Percentiles rank a stretch among this genome's conserved stretches.
phyloP scores from a whole-genome alignment of 805 yeast genomes.

The Ogataea philodendri region DNA sequence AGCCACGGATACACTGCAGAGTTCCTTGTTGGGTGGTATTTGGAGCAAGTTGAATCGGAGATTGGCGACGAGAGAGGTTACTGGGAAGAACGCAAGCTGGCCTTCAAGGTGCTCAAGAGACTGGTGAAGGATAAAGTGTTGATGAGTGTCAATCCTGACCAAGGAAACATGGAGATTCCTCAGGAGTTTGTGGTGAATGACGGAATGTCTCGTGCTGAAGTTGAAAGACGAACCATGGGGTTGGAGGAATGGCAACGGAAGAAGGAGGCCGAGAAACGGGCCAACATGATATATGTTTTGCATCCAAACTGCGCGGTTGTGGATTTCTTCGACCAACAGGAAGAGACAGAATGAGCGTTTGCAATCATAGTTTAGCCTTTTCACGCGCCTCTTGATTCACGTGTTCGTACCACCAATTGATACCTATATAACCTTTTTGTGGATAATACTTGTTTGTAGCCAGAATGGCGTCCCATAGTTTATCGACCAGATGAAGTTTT shows the following conservation, averaged over 20 bases:
- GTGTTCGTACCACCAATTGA: constrained; percentile 61
- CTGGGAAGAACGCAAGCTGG: constrained; percentile 65
- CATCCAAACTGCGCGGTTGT: constrained; percentile 85
- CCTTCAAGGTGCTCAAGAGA: constrained; percentile 76
- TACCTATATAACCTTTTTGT: constrained; percentile 53
- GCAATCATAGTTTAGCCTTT: constrained; percentile 15
- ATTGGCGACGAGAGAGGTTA: constrained; percentile 68
- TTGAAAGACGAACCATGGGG: constrained; percentile 27
- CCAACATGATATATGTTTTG: constrained; percentile 46
- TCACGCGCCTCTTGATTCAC: constrained; percentile 21
- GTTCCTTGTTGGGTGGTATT: constrained; percentile 76
- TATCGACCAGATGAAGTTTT: constrained; percentile 36
- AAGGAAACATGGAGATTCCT: constrained; percentile 38
- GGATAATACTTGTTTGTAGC: constrained; percentile 54
- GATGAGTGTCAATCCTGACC: constrained; percentile 54
- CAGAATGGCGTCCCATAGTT: constrained; percentile 50
- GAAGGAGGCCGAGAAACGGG: constrained; percentile 24
- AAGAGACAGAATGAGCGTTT: constrained; percentile 9
- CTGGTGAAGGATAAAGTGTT: constrained; percentile 82
- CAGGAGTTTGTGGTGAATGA: constrained; percentile 23
- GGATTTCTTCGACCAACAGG: constrained; percentile 52
- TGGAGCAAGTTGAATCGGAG: constrained; percentile 68
- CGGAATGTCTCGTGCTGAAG: constrained; percentile 23
- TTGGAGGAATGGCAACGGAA: constrained; percentile 26
- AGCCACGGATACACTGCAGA: constrained; percentile 61